A percentile compares a stretch with the other conserved stretches of the same genome.
phyloP scores from a whole-genome alignment of 2,329 filamentous ascomycete genomes.

The Aspergillus sp. region DNA sequence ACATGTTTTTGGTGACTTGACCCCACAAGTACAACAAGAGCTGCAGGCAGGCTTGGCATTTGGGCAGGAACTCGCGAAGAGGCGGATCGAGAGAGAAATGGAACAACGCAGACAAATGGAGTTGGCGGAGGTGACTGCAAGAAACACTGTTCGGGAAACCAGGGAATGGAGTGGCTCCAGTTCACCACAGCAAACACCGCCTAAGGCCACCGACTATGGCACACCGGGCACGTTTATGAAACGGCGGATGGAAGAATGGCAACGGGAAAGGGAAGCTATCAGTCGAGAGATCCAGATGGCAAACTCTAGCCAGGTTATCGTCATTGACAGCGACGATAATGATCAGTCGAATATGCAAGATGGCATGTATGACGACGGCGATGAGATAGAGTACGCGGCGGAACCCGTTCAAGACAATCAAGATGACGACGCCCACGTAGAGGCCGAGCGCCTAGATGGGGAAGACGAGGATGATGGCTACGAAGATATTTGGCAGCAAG shows the following conservation, averaged over 20 bases:
- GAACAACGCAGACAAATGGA: slow-evolving; percentile 9
- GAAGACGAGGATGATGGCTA: slow-evolving; percentile 39
- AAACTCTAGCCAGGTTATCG: slow-evolving; percentile 46
- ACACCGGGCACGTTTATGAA: slow-evolving; percentile 27
- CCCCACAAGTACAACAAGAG: slow-evolving; percentile 40
- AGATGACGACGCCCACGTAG: slow-evolving; percentile 17
- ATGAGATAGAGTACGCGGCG: slow-evolving; percentile 6
- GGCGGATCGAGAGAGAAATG: slow-evolving; percentile 25
- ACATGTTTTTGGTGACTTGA: slow-evolving; percentile 40
- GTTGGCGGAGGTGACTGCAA: background rate
- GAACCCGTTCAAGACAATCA: slow-evolving; percentile 11
- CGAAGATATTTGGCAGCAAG: slow-evolving; percentile 52
- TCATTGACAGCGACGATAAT: slow-evolving; percentile 45
- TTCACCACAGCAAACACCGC: slow-evolving; percentile 12
- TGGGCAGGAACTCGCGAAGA: slow-evolving; percentile 46
- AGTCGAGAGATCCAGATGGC: slow-evolving; percentile 47
- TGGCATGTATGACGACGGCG: background rate
- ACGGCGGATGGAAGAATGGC: slow-evolving; percentile 45
- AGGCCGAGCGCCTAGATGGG: slow-evolving; percentile 18
- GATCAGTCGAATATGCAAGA: slow-evolving; percentile 13
- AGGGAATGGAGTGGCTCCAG: slow-evolving; percentile 10
- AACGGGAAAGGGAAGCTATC: slow-evolving; percentile 47
- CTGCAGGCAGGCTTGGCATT: slow-evolving; percentile 45
- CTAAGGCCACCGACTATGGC: slow-evolving; percentile 3
- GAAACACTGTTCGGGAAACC: background rate